Conservation (phyloP, 1,284 basidiomycete species). For the Rugosomyces carneus region DNA sequence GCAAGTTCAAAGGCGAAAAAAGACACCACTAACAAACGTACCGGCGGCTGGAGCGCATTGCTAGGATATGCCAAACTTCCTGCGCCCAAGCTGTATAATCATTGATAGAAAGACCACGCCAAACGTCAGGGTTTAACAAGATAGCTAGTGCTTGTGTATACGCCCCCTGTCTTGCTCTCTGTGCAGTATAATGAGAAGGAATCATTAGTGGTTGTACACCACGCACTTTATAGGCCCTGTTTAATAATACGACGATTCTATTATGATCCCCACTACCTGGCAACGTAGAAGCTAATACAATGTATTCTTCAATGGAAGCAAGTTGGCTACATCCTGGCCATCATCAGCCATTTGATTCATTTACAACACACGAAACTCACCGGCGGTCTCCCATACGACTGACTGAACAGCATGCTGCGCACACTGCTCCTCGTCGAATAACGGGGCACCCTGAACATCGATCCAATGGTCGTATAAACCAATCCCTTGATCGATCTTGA, state of each 20-base stretch:
- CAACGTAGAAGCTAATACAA: conserved; percentile 62
- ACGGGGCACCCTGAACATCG: conserved; percentile 45
- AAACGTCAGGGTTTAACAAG: conserved; percentile 62
- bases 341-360: conserved; percentile 1
- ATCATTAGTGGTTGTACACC: conserved; percentile 5
- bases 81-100: conserved; percentile 67
- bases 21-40: conserved; percentile 19
- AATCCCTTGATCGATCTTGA: conserved; percentile 60
- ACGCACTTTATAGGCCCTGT: conserved; percentile 57
- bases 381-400: conserved; percentile 62
- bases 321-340: conserved; percentile 59
- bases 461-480: conserved; percentile 66
- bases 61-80: conserved; percentile 71
- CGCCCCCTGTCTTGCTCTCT: conserved; percentile 66
- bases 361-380: conserved; percentile 29
- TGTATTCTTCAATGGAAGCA: conserved; percentile 59
- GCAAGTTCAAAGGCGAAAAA: conserved; percentile 3
- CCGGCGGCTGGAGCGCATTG: conserved; percentile 63
- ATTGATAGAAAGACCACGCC: conserved; percentile 56
- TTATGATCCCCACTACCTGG: conserved; percentile 54
- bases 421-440: conserved; percentile 56
- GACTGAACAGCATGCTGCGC: conserved; percentile 69
- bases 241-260: conserved; percentile 52
- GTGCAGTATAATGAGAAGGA: conserved; percentile 1
- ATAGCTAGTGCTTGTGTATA: conserved; percentile 57